Evolutionary conservation across 2,329 filamentous ascomycete species (phyloP), one percentile per base, ranked within the genome.

Genomic region (Fusarium newnesense): DNA sequence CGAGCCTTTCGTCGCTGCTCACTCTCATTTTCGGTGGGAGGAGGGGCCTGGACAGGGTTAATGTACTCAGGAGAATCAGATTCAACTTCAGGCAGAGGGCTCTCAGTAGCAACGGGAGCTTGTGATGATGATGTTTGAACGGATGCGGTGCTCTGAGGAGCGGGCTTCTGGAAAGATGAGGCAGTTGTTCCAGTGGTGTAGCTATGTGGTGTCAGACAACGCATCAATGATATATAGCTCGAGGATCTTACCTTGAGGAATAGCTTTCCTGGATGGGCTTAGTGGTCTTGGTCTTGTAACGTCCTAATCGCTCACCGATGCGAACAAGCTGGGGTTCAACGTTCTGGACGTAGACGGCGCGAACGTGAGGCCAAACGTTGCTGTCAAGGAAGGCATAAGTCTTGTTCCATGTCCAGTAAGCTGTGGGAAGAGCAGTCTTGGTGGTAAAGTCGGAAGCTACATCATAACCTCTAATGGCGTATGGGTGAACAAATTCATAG

Each of bases 261-360:
- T 69, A 36, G 37, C 47, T 65, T 10, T 75, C 69, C 46, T 71
- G 54, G n/a, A 67, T 36, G 71, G 84, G 76, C 71, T 80, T 82
- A 10, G 77, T 75, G 10, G 77, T 76, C 67, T 81, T 81, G 26
- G 83, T 52, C 73, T 87, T 91, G 82, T 95, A 94, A 53, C 93
- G 87, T 44, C 95, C 95, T 16, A 99, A 88, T 50, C 95, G 91
- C 84, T 98, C 93, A 18, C 94, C 94, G 77, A 99, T 98, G 77
- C 95, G 94, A 64, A 96, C 89, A 19, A 99, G 87, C 82, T 99
- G 97, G 19, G 97, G 97, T 83, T 98, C 95, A 7, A 99, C 95
- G 76, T 97, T 97, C 79, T 97, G 92, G 16, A 92, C 89, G 79
- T 98, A 98, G 9, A 98, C 84, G 19, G 93, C 87, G 32, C 93